A percentile compares a stretch with the other conserved stretches of the same genome.
Conservation (phyloP, 176 grass and related monocot species). For the Areca catechu region DNA sequence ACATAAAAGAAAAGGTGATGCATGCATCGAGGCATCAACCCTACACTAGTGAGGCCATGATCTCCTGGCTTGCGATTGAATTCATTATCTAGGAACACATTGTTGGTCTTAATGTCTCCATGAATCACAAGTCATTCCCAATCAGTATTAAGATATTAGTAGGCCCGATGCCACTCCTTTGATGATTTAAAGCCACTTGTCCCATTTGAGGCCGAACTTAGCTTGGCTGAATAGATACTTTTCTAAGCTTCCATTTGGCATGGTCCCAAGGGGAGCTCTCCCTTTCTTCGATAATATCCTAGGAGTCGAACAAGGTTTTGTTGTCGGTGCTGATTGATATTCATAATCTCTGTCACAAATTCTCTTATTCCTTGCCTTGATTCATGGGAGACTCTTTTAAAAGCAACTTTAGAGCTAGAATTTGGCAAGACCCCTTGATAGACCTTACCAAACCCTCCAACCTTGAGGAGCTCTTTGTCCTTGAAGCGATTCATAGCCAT, state of each 20-base stretch:
- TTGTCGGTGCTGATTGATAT: background rate
- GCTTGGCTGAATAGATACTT: constrained; percentile 14
- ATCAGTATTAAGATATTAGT: constrained; percentile 30
- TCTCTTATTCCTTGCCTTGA: background rate
- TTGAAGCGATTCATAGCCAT: constrained; percentile 11
- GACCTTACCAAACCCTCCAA: too few relatives aligned
- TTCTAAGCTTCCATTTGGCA: constrained; percentile 23
- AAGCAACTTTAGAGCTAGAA: too few relatives aligned
- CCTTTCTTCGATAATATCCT: too few relatives aligned
- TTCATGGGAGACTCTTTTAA: too few relatives aligned
- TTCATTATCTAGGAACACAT: background rate
- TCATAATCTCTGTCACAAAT: too few relatives aligned
- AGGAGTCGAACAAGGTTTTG: too few relatives aligned
- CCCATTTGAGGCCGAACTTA: constrained; percentile 11
- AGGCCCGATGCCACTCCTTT: constrained; percentile 20
- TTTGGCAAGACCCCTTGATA: too few relatives aligned
- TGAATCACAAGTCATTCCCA: constrained; percentile 25
- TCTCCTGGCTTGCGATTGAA: constrained; percentile 11
- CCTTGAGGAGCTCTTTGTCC: too few relatives aligned
- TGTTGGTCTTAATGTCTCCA: constrained; percentile 11
- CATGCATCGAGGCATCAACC: too few relatives aligned
- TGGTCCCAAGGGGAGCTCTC: too few relatives aligned
- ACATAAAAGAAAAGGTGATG: too few relatives aligned
- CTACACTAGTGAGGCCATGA: constrained; percentile 3
- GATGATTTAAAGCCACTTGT: constrained; percentile 15